Evolutionary conservation across 495 filamentous ascomycete genomes (phyloP).

Genomic region (Paragyromitra xinjiangensis): DNA sequence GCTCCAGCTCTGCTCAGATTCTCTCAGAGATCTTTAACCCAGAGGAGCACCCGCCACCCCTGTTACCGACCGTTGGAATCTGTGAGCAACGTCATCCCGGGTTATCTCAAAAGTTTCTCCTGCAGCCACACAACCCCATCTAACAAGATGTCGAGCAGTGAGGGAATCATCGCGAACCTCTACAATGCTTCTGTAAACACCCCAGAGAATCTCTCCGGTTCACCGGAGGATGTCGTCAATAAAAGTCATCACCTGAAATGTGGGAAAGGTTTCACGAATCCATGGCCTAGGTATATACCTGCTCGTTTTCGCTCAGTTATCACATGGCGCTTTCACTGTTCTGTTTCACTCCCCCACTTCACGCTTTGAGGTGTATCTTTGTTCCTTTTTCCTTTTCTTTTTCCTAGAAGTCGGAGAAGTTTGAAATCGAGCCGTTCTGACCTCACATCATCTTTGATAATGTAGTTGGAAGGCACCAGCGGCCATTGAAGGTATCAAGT

Average conservation of each 20-base stretch:
- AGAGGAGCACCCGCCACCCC: slow-evolving; percentile 31
- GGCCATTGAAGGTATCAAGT: slow-evolving; percentile 24
- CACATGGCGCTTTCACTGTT: slow-evolving; percentile 37
- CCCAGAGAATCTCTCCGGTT: slow-evolving; percentile 35
- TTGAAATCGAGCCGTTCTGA: slow-evolving; percentile 48
- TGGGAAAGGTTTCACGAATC: slow-evolving; percentile 53
- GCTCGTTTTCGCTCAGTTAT: slow-evolving; percentile 30
- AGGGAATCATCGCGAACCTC: slow-evolving; percentile 46
- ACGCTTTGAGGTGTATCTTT: slow-evolving; percentile 32
- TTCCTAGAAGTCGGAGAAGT: slow-evolving; percentile 30
- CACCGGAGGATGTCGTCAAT: slow-evolving; percentile 43
- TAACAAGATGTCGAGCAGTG: slow-evolving; percentile 51
- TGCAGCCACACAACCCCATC: slow-evolving; percentile 36
- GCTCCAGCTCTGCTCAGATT: slow-evolving; percentile 35
- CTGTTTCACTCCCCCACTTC: slow-evolving; percentile 6
- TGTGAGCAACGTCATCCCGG: slow-evolving; percentile 45
- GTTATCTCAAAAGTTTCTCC: slow-evolving; percentile 25
- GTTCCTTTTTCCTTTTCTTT: slow-evolving; percentile 23
- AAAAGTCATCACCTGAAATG: slow-evolving; percentile 53
- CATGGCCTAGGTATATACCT: slow-evolving; percentile 55
- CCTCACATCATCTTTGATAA: slow-evolving; percentile 27
- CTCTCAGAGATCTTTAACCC: slow-evolving; percentile 36
- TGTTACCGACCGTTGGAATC: slow-evolving; percentile 36
- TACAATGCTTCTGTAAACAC: slow-evolving; percentile 51
- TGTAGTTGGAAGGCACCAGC: slow-evolving; percentile 45